Percentiles rank a stretch among this genome's conserved stretches.
Conservation (phyloP, 768 basidiomycete genomes). For the Suillus spraguei region DNA sequence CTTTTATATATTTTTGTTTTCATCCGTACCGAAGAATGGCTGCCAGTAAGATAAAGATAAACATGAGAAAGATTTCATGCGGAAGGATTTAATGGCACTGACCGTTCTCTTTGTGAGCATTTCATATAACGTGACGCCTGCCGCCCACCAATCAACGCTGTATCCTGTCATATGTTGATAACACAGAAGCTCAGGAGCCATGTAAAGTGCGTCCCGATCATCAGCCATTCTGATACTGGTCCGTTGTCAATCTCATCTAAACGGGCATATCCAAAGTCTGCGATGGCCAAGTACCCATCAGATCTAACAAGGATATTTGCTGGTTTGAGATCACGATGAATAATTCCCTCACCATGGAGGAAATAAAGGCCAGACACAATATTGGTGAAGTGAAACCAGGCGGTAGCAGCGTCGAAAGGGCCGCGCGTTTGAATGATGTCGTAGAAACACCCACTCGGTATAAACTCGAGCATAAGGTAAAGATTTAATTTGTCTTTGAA, state of each 20-base stretch:
- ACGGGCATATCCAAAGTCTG: slow-evolving; percentile 51
- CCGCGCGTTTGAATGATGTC: slow-evolving; percentile 35
- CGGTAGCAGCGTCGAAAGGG: slow-evolving; percentile 34
- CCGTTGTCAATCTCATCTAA: slow-evolving; percentile 21
- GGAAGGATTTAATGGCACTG: slow-evolving; percentile 19
- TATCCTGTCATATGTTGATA: slow-evolving; percentile 26
- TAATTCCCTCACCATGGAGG: slow-evolving; percentile 33
- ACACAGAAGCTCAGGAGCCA: slow-evolving; percentile 49
- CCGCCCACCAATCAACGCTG: slow-evolving; percentile 58
- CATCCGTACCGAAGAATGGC: slow-evolving; percentile 21
- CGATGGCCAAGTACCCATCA: slow-evolving; percentile 56
- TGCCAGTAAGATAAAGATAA: background rate
- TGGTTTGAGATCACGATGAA: too few relatives aligned
- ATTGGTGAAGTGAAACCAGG: slow-evolving; percentile 58
- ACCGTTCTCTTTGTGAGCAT: slow-evolving; percentile 45
- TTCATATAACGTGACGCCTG: slow-evolving; percentile 53
- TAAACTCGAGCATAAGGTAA: slow-evolving; percentile 54
- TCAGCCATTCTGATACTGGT: slow-evolving; percentile 29
- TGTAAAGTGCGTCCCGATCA: slow-evolving; percentile 50
- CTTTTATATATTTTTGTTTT: slow-evolving; percentile 31
- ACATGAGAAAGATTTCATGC: background rate
- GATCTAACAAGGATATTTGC: too few relatives aligned
- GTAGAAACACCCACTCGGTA: slow-evolving; percentile 46
- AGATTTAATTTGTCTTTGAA: slow-evolving; percentile 50
- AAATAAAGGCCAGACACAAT: slow-evolving; percentile 52